phyloP scores from a whole-genome alignment of 2,329 filamentous ascomycete species.

The Cercospora berteroae region DNA sequence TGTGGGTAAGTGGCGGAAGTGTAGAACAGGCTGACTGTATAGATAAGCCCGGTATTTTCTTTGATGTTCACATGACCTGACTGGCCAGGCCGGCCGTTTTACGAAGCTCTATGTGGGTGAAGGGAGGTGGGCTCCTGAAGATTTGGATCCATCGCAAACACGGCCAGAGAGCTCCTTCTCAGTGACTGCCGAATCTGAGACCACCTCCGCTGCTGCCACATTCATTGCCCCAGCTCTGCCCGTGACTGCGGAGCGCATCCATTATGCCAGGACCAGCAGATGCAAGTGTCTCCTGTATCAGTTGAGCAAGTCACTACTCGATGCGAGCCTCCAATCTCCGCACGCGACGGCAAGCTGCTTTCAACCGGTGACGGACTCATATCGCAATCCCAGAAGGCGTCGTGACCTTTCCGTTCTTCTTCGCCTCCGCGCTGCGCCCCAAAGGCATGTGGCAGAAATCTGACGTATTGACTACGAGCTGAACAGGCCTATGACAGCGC shows the following conservation, averaged over 20 bases:
- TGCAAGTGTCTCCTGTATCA: background rate
- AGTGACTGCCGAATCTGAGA: background rate
- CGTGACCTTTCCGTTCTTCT: background rate
- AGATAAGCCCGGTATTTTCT: conserved; percentile 16
- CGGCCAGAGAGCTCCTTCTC: background rate
- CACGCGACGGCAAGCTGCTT: background rate
- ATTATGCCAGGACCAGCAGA: background rate
- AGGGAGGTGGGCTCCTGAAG: background rate
- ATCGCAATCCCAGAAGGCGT: background rate
- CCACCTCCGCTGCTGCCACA: background rate
- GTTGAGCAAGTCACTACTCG: background rate
- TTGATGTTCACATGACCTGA: conserved; percentile 1
- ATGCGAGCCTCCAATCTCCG: background rate
- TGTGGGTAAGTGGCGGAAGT: conserved; percentile 8
- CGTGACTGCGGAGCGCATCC: background rate
- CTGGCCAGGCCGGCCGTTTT: background rate
- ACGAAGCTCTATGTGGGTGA: background rate
- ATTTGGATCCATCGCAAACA: background rate
- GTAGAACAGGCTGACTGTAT: conserved; percentile 20
- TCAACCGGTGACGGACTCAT: background rate
- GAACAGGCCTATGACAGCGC: background rate
- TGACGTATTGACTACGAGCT: background rate
- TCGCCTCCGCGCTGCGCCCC: background rate
- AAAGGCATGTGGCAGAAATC: background rate
- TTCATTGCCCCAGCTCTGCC: background rate